Evolutionary conservation across 2,329 filamentous ascomycete species (phyloP).

Genomic region (Aspergillus fumigatus): DNA sequence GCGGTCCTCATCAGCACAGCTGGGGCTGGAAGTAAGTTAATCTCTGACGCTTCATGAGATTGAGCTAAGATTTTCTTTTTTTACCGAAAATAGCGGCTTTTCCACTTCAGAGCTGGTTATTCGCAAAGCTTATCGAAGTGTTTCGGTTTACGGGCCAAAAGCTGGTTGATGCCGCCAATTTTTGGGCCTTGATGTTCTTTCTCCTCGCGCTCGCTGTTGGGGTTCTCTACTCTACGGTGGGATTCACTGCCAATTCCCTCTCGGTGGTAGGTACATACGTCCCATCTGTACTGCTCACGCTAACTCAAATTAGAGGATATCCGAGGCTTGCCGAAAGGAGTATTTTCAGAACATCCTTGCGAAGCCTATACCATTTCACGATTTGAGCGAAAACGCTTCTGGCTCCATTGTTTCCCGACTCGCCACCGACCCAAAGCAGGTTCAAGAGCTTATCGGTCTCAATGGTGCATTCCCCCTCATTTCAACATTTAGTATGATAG

Average conservation of each 20-base stretch:
- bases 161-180: slow-evolving; percentile 42
- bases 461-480: slow-evolving; percentile 52
- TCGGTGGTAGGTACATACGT: slow-evolving; percentile 34
- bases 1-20: background rate
- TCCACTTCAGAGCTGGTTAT: slow-evolving; percentile 39
- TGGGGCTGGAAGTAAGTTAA: slow-evolving; percentile 4
- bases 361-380: slow-evolving; percentile 42
- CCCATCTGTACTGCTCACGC: slow-evolving; percentile 4
- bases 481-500: slow-evolving; percentile 61
- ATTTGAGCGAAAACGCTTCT: slow-evolving; percentile 44
- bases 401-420: slow-evolving; percentile 46
- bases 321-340: slow-evolving; percentile 42
- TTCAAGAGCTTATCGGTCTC: slow-evolving; percentile 48
- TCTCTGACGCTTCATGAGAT: no score
- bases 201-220: slow-evolving; percentile 47
- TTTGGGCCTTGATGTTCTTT: slow-evolving; percentile 54
- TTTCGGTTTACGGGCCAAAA: slow-evolving; percentile 41
- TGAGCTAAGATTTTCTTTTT: background rate
- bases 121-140: slow-evolving; percentile 45
- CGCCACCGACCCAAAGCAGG: slow-evolving; percentile 46
- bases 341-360: slow-evolving; percentile 44
- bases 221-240: slow-evolving; percentile 42
- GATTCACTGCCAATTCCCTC: slow-evolving; percentile 42
- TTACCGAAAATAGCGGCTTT: slow-evolving; percentile 19
- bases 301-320: slow-evolving; percentile 18